phyloP scores from a whole-genome alignment of 345 rosid genomes.

The Adansonia digitata region DNA sequence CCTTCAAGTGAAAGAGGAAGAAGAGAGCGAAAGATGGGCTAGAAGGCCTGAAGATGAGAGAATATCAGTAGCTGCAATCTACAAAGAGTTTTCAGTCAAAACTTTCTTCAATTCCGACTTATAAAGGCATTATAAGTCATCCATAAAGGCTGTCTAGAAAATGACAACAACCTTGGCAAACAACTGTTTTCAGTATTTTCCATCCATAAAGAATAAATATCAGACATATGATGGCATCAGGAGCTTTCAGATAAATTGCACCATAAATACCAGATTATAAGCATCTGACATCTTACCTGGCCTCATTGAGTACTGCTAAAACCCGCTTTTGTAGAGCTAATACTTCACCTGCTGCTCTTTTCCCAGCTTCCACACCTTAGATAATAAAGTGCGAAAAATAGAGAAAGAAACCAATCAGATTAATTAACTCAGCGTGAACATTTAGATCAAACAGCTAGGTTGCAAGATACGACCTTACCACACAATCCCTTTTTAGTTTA shows the following conservation, averaged over 20 bases:
- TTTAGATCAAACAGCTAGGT: background rate
- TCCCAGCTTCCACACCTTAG: constrained; percentile 97
- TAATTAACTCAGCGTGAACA: background rate
- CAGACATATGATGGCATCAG: background rate
- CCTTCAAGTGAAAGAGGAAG: background rate
- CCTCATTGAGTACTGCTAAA: constrained; percentile 84
- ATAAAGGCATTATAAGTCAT: background rate
- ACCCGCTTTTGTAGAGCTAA: constrained; percentile 93
- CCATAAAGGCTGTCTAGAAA: background rate
- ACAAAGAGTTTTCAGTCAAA: background rate
- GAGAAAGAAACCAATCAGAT: background rate
- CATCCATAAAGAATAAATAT: background rate
- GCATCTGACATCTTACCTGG: constrained; percentile 51
- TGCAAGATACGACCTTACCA: background rate
- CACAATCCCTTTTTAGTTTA: background rate
- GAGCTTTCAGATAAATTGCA: constrained; percentile 7
- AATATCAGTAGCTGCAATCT: background rate
- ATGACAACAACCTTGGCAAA: background rate
- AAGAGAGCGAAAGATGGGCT: background rate
- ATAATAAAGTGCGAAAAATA: constrained; percentile 9
- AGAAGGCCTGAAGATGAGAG: background rate
- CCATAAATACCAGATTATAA: background rate
- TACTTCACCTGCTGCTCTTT: constrained; percentile 96
- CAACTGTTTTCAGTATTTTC: background rate
- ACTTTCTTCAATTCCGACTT: background rate